Evolutionary conservation across 2,329 filamentous ascomycete species (phyloP).

Genomic region (Periglandula ipomoeae): DNA sequence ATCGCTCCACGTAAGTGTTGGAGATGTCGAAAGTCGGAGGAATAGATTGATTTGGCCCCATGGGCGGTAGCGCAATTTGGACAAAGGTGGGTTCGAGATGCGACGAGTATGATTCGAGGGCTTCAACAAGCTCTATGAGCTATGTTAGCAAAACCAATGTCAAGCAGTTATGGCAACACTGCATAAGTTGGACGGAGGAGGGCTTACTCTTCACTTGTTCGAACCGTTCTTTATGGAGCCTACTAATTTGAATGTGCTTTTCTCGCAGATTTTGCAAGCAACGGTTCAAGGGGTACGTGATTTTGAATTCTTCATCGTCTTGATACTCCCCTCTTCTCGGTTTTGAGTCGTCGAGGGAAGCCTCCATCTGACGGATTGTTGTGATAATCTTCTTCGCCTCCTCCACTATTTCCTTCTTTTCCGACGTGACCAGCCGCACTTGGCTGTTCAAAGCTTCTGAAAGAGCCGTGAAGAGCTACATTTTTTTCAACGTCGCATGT

Average conservation of each 20-base stretch:
- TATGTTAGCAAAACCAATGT: not conserved
- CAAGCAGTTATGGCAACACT: too few species aligned
- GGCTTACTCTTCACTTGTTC: slow-evolving; percentile 86
- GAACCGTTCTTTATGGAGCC: slow-evolving; percentile 81
- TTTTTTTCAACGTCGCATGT: not conserved
- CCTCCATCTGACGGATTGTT: slow-evolving; percentile 87
- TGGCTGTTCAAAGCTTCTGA: slow-evolving; percentile 90
- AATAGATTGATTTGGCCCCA: slow-evolving; percentile 63
- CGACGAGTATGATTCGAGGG: slow-evolving; percentile 90
- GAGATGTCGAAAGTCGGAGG: slow-evolving; percentile 89
- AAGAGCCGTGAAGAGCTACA: slow-evolving; percentile 78
- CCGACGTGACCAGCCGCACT: slow-evolving; percentile 70
- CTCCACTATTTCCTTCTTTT: slow-evolving; percentile 86
- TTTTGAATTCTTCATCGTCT: slow-evolving; percentile 58
- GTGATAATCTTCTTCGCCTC: slow-evolving; percentile 80
- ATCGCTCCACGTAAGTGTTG: slow-evolving; percentile 70
- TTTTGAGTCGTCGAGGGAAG: slow-evolving; percentile 71
- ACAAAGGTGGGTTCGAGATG: slow-evolving; percentile 89
- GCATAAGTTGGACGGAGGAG: too few species aligned
- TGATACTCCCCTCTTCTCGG: slow-evolving; percentile 50
- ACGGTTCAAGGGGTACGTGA: slow-evolving; percentile 74
- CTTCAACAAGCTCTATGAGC: slow-evolving; percentile 74
- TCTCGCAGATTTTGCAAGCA: slow-evolving; percentile 78
- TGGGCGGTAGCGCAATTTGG: slow-evolving; percentile 75
- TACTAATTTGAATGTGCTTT: slow-evolving; percentile 71